Evolutionary conservation across 148 eudicot species (phyloP).

Genomic region (Bassia scoparia): DNA sequence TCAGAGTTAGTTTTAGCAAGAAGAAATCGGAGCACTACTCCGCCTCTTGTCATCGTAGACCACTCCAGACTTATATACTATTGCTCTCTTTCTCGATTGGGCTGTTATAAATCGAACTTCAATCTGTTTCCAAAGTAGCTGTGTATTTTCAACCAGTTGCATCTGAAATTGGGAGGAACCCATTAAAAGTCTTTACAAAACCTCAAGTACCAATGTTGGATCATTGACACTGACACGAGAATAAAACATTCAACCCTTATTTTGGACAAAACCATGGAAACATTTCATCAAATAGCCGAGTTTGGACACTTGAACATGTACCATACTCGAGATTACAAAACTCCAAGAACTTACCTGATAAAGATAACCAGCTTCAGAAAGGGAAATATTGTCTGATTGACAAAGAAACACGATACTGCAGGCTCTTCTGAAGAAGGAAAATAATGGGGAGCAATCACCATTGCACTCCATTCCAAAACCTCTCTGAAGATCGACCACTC

Average conservation of each 20-base stretch:
- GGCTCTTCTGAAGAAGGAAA: slow-evolving; percentile 54
- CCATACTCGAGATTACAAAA: background rate
- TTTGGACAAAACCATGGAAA: background rate
- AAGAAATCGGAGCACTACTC: slow-evolving; percentile 45
- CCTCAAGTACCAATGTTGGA: background rate
- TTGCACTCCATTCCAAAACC: slow-evolving; percentile 87
- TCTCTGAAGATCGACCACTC: slow-evolving; percentile 86
- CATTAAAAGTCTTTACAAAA: background rate
- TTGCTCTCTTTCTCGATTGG: slow-evolving; percentile 26
- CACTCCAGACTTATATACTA: slow-evolving; percentile 50
- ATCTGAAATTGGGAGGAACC: slow-evolving; percentile 37
- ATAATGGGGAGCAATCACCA: slow-evolving; percentile 94
- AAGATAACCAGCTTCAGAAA: slow-evolving; percentile 63
- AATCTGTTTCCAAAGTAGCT: slow-evolving; percentile 63
- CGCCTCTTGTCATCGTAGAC: slow-evolving; percentile 49
- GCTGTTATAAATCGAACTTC: slow-evolving; percentile 24
- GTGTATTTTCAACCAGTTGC: slow-evolving; percentile 60
- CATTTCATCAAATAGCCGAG: background rate
- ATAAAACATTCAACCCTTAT: background rate
- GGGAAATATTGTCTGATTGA: slow-evolving; percentile 71
- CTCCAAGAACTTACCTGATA: slow-evolving; percentile 51
- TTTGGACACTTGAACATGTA: background rate
- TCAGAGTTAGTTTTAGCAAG: background rate
- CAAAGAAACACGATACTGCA: slow-evolving; percentile 62
- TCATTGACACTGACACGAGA: background rate